Evolutionary conservation across 805 yeast species (phyloP).

Genomic region (Starmerella apicola): DNA sequence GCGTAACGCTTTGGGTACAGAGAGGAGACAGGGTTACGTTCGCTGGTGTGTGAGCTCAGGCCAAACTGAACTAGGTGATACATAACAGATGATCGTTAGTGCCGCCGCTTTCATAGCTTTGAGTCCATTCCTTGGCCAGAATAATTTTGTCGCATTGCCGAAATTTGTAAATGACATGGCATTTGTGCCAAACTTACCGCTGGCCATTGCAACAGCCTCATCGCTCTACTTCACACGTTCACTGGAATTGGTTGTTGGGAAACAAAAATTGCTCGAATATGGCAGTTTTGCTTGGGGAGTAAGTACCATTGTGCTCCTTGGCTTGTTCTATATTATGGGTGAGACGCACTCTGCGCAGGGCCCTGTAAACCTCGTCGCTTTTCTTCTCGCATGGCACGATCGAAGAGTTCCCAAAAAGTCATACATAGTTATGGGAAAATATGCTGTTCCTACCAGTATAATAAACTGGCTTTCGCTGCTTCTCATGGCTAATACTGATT

Average conservation of each 20-base stretch:
- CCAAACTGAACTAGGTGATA: too few relatives aligned
- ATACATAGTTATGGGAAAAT: not conserved
- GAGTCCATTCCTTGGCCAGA: too few relatives aligned
- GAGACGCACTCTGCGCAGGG: not conserved
- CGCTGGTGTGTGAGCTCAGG: too few relatives aligned
- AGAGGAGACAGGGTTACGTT: too few relatives aligned
- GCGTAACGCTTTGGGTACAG: too few relatives aligned
- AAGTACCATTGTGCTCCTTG: not conserved
- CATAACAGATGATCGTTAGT: too few relatives aligned
- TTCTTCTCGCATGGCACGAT: not conserved
- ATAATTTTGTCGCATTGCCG: too few relatives aligned
- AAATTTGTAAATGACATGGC: too few relatives aligned
- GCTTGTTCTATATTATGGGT: not conserved
- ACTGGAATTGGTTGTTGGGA: conserved; percentile 4
- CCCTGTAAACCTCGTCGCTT: not conserved
- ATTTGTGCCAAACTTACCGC: not conserved
- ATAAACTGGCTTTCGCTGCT: not conserved
- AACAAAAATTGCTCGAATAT: not conserved
- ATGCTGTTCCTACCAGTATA: not conserved
- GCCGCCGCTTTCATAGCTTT: too few relatives aligned
- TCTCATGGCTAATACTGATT: not conserved
- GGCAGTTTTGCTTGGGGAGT: not conserved
- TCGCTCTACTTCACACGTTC: not conserved
- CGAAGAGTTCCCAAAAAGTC: not conserved
- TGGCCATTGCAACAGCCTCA: not conserved